These are phyloP conservation scores for Neurospora sp. DNA, from an alignment of 495 filamentous ascomycete genomes.

Conservation along the genomic window DNA sequence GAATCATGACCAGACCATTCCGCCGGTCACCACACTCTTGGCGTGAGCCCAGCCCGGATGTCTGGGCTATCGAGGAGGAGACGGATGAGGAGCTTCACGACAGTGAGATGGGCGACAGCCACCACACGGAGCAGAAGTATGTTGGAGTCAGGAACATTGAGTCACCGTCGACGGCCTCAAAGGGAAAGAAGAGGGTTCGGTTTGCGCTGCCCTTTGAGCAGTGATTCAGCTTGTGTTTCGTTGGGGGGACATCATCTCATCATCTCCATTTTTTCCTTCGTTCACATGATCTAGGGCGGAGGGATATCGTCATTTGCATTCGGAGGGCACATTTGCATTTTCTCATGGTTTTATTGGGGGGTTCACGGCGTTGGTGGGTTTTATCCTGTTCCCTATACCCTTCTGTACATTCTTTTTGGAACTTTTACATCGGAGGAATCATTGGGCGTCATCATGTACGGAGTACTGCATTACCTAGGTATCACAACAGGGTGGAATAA, in stretches of 20 bases:
- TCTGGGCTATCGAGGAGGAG: slow-evolving; percentile 42
- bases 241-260: neutral
- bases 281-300: neutral
- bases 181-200: slow-evolving; percentile 40
- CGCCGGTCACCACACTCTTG: slow-evolving; percentile 32
- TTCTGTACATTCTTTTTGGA: neutral
- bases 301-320: neutral
- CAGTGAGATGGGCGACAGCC: slow-evolving; percentile 24
- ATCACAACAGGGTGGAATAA: neutral
- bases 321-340: neutral
- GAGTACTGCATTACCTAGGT: neutral
- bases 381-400: neutral
- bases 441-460: neutral
- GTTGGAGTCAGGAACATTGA: slow-evolving; percentile 13
- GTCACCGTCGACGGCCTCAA: slow-evolving; percentile 33
- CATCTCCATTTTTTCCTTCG: neutral
- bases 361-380: neutral
- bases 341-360: neutral
- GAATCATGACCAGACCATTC: slow-evolving; percentile 9
- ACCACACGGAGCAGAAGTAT: slow-evolving; percentile 11
- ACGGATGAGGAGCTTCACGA: slow-evolving; percentile 29
- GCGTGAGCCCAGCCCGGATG: slow-evolving; percentile 42
- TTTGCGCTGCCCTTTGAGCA: slow-evolving; percentile 35
- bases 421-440: neutral
- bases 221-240: neutral